These are phyloP conservation scores for Hypomyces perniciosus DNA, from an alignment of 2,329 filamentous ascomycete genomes.

Conservation along the genomic window DNA sequence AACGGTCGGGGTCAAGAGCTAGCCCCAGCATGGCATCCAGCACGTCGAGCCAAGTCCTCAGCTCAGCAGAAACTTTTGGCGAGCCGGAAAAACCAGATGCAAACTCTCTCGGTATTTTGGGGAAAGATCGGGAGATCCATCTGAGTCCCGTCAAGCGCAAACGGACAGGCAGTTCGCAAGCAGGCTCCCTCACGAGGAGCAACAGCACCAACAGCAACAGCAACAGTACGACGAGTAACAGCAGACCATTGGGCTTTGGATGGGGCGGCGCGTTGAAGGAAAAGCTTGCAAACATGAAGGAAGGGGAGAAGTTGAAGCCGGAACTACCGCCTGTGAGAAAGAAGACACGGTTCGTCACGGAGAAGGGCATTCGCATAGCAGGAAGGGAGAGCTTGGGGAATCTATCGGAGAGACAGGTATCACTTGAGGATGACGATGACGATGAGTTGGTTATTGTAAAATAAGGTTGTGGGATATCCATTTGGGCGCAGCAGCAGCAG, in stretches of 20 bases:
- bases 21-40: conserved; percentile 6
- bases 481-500: too few species aligned
- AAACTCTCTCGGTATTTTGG: conserved; percentile 28
- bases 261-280: conserved; percentile 52
- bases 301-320: conserved; percentile 45
- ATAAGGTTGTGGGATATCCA: conserved; percentile 10
- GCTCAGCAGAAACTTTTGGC: conserved; percentile 18
- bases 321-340: conserved; percentile 49
- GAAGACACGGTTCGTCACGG: conserved; percentile 75
- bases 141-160: conserved; percentile 59
- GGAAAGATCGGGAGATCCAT: conserved; percentile 41
- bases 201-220: conserved; percentile 14
- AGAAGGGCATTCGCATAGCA: conserved; percentile 70
- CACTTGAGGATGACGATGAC: conserved; percentile 40
- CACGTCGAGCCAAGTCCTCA: not conserved
- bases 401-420: conserved; percentile 28
- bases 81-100: conserved; percentile 36
- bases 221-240: not conserved
- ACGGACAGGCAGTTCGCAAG: conserved; percentile 44
- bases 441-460: conserved; percentile 47
- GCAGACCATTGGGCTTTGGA: conserved; percentile 34
- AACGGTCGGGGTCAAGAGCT: conserved; percentile 24
- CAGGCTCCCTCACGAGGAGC: conserved; percentile 22
- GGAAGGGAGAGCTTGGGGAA: conserved; percentile 67
- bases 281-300: conserved; percentile 57